Base-by-base conservation (phyloP, 1,284 basidiomycete species). In the Ceratobasidium sp. region DNA sequence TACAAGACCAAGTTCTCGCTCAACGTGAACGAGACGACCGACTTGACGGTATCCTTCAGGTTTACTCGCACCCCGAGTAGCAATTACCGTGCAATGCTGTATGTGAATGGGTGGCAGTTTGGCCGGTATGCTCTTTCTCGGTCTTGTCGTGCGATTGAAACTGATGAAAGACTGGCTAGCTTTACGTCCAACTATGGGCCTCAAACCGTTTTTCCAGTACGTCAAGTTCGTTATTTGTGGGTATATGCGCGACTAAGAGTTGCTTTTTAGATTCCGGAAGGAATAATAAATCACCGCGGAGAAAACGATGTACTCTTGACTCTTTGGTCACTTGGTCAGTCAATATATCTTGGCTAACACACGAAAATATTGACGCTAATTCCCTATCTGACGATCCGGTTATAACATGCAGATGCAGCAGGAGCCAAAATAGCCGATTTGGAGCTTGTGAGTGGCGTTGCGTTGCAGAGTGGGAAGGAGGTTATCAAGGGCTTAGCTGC, bases 101-200 rank as follows among this genome's bases (percentile, higher is more conserved):
- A 83, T 65, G 83, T 86, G 57, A 86, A 86, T 76, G 85, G 86
- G 1, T 86, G 85, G 85, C 85, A 86, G 76, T 86, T 86, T 67
- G 86, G 86, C 51, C 71, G 71, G 71, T 74, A 49, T 46, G 71
- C 37, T 25, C 2, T 22, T 22, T 13, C n/a, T 54, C 32, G 4
- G 22, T 49, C 15, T 15, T 17, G 8, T 49, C 17, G 25, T 29
- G 8, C 4, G 11, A 9, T 2, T 9, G 17, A 22, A 37, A 29
- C 9, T 40, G 2, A 57, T 25, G n/a, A 13, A 37, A 32, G 11
- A 3, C 37, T 43, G n/a, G 19, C 43, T 13, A 81, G 84, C 80
- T 85, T 79, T 32, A 2, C 46, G 19, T 49, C 76, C 3, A 65
- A 66, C 49, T 76, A 77, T 74, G 81, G 81, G 7, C 80, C 81